These are phyloP conservation scores for Acanthamoeba sp. DNA, from an alignment of 208 protist genomes.

Conservation along the genomic window DNA sequence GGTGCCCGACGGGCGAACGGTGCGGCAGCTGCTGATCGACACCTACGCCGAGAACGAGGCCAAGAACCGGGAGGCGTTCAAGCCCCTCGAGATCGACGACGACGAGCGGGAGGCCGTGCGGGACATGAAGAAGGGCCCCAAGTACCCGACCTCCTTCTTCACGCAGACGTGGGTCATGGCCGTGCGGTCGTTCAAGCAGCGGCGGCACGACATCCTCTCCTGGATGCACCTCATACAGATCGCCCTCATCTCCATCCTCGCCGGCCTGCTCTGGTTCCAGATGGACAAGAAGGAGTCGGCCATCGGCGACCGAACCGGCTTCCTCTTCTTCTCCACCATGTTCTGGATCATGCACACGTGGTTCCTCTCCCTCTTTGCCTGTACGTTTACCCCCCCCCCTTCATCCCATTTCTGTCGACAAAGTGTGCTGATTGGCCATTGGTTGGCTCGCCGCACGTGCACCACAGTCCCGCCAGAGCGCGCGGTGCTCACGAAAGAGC, in stretches of 20 bases:
- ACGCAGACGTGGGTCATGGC: conserved; percentile 47
- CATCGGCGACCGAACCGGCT: not conserved
- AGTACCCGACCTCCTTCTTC: conserved; percentile 36
- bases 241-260: conserved; percentile 74
- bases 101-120: not conserved
- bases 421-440: no score
- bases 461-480: conserved; percentile 75
- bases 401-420: not conserved
- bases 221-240: conserved; percentile 73
- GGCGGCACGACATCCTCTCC: conserved; percentile 51
- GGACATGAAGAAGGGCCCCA: conserved; percentile 41
- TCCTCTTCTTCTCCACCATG: conserved; percentile 79
- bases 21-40: conserved; percentile 33
- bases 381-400: not conserved
- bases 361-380: conserved; percentile 30
- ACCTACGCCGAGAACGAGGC: conserved; percentile 41
- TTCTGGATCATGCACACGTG: conserved; percentile 78
- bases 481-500: conserved; percentile 79
- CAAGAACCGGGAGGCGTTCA: not conserved
- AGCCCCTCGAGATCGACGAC: not conserved
- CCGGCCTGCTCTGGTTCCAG: conserved; percentile 81
- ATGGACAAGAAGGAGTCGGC: conserved; percentile 52
- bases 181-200: conserved; percentile 64
- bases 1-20: not conserved
- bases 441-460: no score